These are phyloP conservation scores for Taiozyma sp. DNA, from an alignment of 1,139 yeast genomes.

Conservation along the genomic window DNA sequence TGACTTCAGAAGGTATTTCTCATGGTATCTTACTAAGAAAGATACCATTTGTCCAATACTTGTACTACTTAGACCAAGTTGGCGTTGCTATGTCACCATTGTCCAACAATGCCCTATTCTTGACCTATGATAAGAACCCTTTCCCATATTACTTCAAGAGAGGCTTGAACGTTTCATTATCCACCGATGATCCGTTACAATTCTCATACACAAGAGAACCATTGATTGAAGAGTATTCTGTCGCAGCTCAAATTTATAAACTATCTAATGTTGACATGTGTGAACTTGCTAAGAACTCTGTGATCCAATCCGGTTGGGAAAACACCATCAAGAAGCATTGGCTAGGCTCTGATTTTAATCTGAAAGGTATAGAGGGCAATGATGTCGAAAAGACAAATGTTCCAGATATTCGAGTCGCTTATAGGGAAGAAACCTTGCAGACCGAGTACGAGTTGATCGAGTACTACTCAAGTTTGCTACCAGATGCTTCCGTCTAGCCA, in stretches of 20 bases:
- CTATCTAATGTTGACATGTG: constrained; percentile 95
- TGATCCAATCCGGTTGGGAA: constrained; percentile 91
- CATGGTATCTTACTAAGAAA: constrained; percentile 94
- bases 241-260: constrained; percentile 96
- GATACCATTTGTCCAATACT: constrained; percentile 89
- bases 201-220: constrained; percentile 97
- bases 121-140: constrained; percentile 94
- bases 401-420: constrained; percentile 80
- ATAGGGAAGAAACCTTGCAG: constrained; percentile 73
- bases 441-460: constrained; percentile 74
- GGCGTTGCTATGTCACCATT: constrained; percentile 99
- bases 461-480: constrained; percentile 39
- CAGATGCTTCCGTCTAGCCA: not conserved
- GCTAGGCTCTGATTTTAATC: constrained; percentile 71
- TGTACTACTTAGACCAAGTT: constrained; percentile 89
- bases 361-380: constrained; percentile 70
- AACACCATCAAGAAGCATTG: constrained; percentile 80
- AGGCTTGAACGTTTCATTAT: constrained; percentile 89
- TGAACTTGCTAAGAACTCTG: constrained; percentile 82
- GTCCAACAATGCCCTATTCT: constrained; percentile 91
- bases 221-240: constrained; percentile 94
- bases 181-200: constrained; percentile 92
- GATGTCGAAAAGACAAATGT: constrained; percentile 93
- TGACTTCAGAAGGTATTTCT: constrained; percentile 88
- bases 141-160: constrained; percentile 85